phyloP scores from a whole-genome alignment of 306 rosid genomes.

The Malus sieversii region DNA sequence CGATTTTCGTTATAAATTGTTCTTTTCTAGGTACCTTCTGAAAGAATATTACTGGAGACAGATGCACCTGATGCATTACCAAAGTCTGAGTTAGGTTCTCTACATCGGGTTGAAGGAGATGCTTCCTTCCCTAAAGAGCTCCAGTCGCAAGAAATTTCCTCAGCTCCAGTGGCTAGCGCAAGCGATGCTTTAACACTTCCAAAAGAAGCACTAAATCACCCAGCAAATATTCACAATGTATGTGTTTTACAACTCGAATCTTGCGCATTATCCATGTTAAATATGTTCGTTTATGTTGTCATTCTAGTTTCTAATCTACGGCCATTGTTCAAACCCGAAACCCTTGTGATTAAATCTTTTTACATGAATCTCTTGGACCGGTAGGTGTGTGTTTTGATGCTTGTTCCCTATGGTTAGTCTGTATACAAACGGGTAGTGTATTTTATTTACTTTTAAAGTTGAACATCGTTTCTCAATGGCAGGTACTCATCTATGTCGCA shows the following conservation, averaged over 20 bases:
- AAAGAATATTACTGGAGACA: slow-evolving; percentile 79
- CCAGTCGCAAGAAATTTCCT: slow-evolving; percentile 12
- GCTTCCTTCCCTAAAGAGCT: slow-evolving; percentile 31
- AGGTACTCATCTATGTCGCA: slow-evolving; percentile 48
- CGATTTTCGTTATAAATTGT: not conserved
- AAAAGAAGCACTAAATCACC: slow-evolving; percentile 66
- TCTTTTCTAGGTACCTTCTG: slow-evolving; percentile 55
- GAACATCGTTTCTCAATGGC: not conserved
- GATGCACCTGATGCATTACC: slow-evolving; percentile 97
- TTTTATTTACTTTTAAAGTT: not conserved
- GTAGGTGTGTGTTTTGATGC: not conserved
- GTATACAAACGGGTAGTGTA: not conserved
- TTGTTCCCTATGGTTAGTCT: not conserved
- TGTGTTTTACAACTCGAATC: not conserved
- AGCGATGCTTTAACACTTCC: slow-evolving; percentile 42
- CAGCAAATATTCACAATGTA: slow-evolving; percentile 62
- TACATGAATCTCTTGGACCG: not conserved
- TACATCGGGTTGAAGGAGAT: slow-evolving; percentile 62
- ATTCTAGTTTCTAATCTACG: not conserved
- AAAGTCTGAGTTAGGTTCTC: slow-evolving; percentile 34
- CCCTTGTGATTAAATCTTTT: not conserved
- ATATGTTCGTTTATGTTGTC: not conserved
- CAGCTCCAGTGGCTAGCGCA: slow-evolving; percentile 12
- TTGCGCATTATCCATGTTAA: not conserved
- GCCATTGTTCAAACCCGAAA: not conserved